Evolutionary conservation across 2,329 filamentous ascomycete genomes (phyloP), one percentile per base, ranked within the genome.

Genomic region (Microdochium nivale): DNA sequence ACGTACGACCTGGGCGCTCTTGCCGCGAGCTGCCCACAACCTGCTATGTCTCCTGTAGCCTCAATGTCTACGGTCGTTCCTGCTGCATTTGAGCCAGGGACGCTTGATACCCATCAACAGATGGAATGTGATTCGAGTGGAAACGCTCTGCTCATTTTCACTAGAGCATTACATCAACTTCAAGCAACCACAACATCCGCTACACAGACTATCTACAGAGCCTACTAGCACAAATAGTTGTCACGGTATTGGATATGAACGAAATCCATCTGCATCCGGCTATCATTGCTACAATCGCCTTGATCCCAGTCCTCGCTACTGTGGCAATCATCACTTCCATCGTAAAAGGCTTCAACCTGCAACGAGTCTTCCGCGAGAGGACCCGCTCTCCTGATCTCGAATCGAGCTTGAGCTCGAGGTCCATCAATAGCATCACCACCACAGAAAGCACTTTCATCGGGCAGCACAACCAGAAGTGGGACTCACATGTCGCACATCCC

Each of bases 301-400:
- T 57, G 7, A 54, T 75, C 47, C 65, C 71, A 37, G 60, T 60
- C 51, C 58, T 66, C 35, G 59, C 73, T 35, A 62, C 66, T 50
- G 51, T 70, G n/a, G 62, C 67, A 37, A 56, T 76, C 56, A 57
- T 66, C 53, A 54, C 56, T 9, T 60, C 58, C 24, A 59, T 59
- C 40, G 56, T 65, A 51, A 61, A 58, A 40, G 62, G 56, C 37
- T 64, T 64, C 52, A 48, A 63, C 32, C 55, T 63, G 16, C 53
- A 47, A 13, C 53, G 56, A 10, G 58, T 54, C 47, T 57, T 55
- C 43, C 60, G 57, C 47, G 67, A 62, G 53, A 58, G 60, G 11
- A 57, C 55, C 47, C 60, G 55, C 46, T 69, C 67, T 14, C 27
- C 50, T 35, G 64, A 67, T 30, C 40, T 44, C 40, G 25, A 33